phyloP scores from a whole-genome alignment of 202 grass and related monocot species.

The Panicum virgatum region DNA sequence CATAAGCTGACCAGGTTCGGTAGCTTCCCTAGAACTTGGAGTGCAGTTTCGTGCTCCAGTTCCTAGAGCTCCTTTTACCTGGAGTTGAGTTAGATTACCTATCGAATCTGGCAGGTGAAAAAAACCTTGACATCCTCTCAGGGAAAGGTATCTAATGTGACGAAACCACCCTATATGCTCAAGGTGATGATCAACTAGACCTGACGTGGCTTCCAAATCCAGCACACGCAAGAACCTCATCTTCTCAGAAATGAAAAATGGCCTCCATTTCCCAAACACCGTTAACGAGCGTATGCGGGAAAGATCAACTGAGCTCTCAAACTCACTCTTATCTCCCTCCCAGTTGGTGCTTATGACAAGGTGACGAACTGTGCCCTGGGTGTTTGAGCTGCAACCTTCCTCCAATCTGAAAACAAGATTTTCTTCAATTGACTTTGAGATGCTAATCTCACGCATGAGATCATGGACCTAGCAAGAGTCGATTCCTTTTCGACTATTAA shows the following conservation, averaged over 20 bases:
- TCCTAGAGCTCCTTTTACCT: not conserved
- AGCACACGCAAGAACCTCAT: constrained; percentile 35
- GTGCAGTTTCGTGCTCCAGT: not conserved
- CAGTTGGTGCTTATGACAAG: not conserved
- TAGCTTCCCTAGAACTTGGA: not conserved
- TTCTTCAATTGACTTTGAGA: not conserved
- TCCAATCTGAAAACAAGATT: not conserved
- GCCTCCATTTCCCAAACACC: constrained; percentile 1
- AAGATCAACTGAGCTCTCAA: not conserved
- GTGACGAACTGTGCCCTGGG: not conserved
- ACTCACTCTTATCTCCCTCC: not conserved
- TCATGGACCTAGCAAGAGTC: not conserved
- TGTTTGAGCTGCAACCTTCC: not conserved
- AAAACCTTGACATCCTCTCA: not conserved
- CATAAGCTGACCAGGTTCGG: not conserved
- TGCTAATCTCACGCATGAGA: not conserved
- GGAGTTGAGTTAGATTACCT: not conserved
- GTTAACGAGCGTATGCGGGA: constrained; percentile 5
- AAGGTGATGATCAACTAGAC: not conserved
- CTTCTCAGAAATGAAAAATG: constrained; percentile 13
- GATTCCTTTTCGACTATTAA: not conserved
- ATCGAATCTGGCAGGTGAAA: not conserved
- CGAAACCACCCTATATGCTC: not conserved
- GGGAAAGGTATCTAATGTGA: constrained; percentile 3
- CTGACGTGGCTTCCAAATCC: constrained; percentile 26